Evolutionary conservation across 441 rosid genomes (phyloP), one percentile per base, ranked within the genome.

Genomic region (Omphalea diandra): DNA sequence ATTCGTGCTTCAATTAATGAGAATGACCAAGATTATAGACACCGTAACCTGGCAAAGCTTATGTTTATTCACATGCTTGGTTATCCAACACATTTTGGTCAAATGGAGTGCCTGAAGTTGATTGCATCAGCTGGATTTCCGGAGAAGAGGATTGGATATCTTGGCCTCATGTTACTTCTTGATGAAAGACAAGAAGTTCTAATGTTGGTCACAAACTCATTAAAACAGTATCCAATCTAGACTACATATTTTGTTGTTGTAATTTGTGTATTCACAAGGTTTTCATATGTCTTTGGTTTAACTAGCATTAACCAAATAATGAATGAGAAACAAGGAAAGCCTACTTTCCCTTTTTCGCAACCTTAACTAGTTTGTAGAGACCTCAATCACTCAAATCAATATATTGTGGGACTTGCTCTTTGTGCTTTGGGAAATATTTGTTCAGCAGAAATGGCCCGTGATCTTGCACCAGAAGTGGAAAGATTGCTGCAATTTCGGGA

Each of bases 1-100:
- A 95, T 95, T 72, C 89, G 99, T 69, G 89, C 94, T 53, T 65
- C 91, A 49, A 90, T 95, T 58, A 91, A 91, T 77, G 99, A 91
- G 71, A 86, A 93, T 73, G 99, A 91, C 73, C 91, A 82, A 24
- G 97, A 93, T 47, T 90, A 89, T 80, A 87, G 99, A 41, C 76
- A 73, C 69, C 76, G 76, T 31, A 73, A 73, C 84, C 86, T 95
- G 64, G 99, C 99, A n/a, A 95, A 95, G 80, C 99, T 95, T 77
- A 95, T 95, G 99, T 95, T 93, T 71, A 95, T 95, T 77, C 99
- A 95, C 82, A 95, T 95, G 99, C 97, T 95, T 67, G 99, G 99
- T 69, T 95, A 95, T 77, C 99, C 99, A 7, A 95, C 99, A 11
- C 99, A 95, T 82, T 95, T 95, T 82, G 99, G 98, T 67, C 99